A percentile compares a stretch with the other conserved stretches of the same genome.
phyloP scores from a whole-genome alignment of 352 stramenopile genomes.

The Globisporangium viniferum region DNA sequence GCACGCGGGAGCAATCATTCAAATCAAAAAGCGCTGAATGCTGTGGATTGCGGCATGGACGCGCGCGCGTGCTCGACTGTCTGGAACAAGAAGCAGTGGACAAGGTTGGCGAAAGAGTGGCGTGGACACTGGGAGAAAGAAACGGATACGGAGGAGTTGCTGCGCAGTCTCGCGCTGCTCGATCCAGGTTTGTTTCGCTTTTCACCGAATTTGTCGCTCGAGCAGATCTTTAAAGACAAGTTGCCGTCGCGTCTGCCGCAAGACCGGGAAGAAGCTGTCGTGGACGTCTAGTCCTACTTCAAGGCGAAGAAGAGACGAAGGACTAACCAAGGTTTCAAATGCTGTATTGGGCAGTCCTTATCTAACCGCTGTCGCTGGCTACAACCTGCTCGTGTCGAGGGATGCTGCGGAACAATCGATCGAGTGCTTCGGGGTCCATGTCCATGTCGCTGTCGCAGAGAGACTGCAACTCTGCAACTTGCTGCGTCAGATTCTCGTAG shows the following conservation, averaged over 20 bases:
- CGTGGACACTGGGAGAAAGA: conserved; percentile 48
- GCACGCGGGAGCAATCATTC: not conserved
- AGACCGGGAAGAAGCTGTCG: conserved; percentile 63
- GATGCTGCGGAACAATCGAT: conserved; percentile 51
- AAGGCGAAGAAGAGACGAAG: not conserved
- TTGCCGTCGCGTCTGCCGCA: conserved; percentile 61
- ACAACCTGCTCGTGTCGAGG: conserved; percentile 33
- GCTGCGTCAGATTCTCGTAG: conserved; percentile 35
- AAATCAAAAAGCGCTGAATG: not conserved
- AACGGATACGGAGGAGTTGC: conserved; percentile 28
- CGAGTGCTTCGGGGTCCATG: conserved; percentile 32
- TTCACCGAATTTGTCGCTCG: conserved; percentile 36
- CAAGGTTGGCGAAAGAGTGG: conserved; percentile 36
- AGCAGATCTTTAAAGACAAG: conserved; percentile 78
- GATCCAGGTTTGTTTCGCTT: conserved; percentile 26
- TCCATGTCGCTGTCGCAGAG: conserved; percentile 41
- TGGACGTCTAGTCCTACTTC: conserved; percentile 48
- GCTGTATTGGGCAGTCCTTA: not conserved
- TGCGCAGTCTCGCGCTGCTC: conserved; percentile 29
- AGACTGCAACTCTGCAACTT: conserved; percentile 37
- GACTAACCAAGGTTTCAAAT: no score
- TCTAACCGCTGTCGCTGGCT: conserved; percentile 6
- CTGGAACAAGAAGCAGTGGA: conserved; percentile 54
- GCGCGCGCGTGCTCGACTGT: conserved; percentile 18
- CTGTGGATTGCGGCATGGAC: conserved; percentile 21